phyloP scores from a whole-genome alignment of 139 green algal species.

The Tetradesmus lagerheimii region DNA sequence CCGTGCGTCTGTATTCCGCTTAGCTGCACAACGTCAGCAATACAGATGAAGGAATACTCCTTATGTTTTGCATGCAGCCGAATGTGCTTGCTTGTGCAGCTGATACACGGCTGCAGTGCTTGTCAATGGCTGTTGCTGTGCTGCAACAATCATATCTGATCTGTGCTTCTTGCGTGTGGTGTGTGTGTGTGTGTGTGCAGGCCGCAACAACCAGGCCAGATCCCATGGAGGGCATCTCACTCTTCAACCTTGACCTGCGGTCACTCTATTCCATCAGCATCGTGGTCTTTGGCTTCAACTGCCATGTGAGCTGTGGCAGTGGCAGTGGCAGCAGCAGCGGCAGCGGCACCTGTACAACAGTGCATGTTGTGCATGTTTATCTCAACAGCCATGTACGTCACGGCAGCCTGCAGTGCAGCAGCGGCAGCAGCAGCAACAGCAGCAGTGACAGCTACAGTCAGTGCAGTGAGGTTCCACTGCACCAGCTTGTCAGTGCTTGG shows the following conservation, averaged over 20 bases:
- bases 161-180: too few species aligned
- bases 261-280: constrained; percentile 77
- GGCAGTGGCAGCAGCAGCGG: not conserved
- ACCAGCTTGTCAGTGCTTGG: not conserved
- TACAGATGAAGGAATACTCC: too few species aligned
- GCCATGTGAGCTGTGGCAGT: constrained; percentile 50
- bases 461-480: not conserved
- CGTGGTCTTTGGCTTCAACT: constrained; percentile 87
- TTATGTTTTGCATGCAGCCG: too few species aligned
- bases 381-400: constrained; percentile 73
- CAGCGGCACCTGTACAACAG: not conserved
- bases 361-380: constrained; percentile 64
- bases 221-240: constrained; percentile 34
- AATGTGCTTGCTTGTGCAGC: too few species aligned
- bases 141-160: too few species aligned
- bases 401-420: not conserved
- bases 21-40: too few species aligned
- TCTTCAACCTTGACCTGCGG: constrained; percentile 56
- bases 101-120: too few species aligned
- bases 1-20: too few species aligned
- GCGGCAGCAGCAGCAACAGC: not conserved
- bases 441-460: not conserved
- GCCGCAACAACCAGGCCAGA: constrained; percentile 22
- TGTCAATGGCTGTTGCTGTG: too few species aligned
- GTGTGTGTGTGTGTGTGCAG: constrained; percentile 33